A percentile compares a stretch with the other conserved stretches of the same genome.
phyloP scores from a whole-genome alignment of 352 stramenopile genomes.

The Phytophthora citrophthora region DNA sequence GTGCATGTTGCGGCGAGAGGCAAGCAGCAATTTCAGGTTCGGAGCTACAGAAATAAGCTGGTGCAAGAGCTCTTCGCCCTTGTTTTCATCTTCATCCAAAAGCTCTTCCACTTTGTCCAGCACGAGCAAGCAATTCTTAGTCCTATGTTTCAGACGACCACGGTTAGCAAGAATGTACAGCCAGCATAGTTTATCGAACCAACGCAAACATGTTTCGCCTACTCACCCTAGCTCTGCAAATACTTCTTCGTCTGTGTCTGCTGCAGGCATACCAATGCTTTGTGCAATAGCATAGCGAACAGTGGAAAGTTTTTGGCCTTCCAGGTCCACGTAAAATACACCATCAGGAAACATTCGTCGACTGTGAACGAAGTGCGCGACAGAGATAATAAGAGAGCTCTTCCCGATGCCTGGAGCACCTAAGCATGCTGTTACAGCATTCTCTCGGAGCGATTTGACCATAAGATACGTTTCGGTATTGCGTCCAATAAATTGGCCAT shows the following conservation, averaged over 20 bases:
- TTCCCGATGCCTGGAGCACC: slow-evolving; percentile 83
- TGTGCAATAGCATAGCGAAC: slow-evolving; percentile 85
- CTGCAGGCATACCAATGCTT: slow-evolving; percentile 75
- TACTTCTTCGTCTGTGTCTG: slow-evolving; percentile 78
- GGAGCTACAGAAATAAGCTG: slow-evolving; percentile 76
- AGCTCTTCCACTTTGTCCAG: slow-evolving; percentile 85
- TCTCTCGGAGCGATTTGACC: slow-evolving; percentile 77
- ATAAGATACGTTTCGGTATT: slow-evolving; percentile 84
- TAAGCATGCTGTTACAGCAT: slow-evolving; percentile 75
- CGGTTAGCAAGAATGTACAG: slow-evolving; percentile 3
- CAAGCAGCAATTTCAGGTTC: slow-evolving; percentile 71
- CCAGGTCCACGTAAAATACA: slow-evolving; percentile 85
- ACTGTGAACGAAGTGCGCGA: slow-evolving; percentile 82
- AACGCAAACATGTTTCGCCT: background rate
- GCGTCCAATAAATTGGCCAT: slow-evolving; percentile 83
- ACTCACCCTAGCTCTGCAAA: slow-evolving; percentile 73
- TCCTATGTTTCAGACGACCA: slow-evolving; percentile 31
- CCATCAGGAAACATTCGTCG: slow-evolving; percentile 80
- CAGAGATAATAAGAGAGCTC: slow-evolving; percentile 82
- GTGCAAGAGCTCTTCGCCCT: slow-evolving; percentile 68
- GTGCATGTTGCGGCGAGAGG: slow-evolving; percentile 72
- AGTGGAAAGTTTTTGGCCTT: slow-evolving; percentile 81
- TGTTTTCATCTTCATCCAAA: slow-evolving; percentile 78
- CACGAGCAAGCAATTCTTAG: slow-evolving; percentile 74
- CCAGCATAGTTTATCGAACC: background rate